Percentiles rank a stretch among this genome's conserved stretches.
Evolutionary conservation across 1,284 basidiomycete species (phyloP).

Genomic region (Pterulicium gracile): DNA sequence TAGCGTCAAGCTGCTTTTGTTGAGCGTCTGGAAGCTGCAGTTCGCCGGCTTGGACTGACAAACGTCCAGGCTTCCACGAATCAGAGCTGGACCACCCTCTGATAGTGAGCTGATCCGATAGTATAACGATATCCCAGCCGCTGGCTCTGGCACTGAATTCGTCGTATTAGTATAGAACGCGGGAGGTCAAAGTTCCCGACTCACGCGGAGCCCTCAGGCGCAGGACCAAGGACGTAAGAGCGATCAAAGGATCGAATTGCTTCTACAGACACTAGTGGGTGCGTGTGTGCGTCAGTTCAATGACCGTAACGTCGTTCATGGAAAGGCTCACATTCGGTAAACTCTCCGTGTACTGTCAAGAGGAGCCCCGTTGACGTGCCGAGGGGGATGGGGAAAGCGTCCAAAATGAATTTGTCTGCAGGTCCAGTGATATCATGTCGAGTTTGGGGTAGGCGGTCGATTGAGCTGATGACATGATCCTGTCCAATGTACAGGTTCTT

Average conservation of each 20-base stretch:
- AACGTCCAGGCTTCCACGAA: slow-evolving; percentile 66
- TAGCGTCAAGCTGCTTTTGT: slow-evolving; percentile 35
- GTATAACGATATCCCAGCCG: slow-evolving; percentile 85
- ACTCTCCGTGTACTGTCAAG: slow-evolving; percentile 86
- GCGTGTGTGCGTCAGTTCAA: too few species aligned
- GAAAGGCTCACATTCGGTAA: slow-evolving; percentile 73
- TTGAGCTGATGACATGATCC: slow-evolving; percentile 53
- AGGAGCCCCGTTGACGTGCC: slow-evolving; percentile 59
- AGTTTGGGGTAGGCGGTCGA: slow-evolving; percentile 64
- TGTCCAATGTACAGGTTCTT: slow-evolving; percentile 67
- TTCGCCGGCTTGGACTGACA: slow-evolving; percentile 46
- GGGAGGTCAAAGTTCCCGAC: too few species aligned
- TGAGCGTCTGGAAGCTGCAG: slow-evolving; percentile 29
- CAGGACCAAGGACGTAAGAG: slow-evolving; percentile 79
- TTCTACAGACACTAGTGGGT: slow-evolving; percentile 34
- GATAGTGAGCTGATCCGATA: slow-evolving; percentile 83
- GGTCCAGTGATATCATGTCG: slow-evolving; percentile 68
- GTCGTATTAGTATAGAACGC: slow-evolving; percentile 7
- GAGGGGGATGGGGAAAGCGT: slow-evolving; percentile 73
- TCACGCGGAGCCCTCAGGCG: slow-evolving; percentile 71
- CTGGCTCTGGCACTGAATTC: slow-evolving; percentile 56
- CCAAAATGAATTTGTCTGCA: slow-evolving; percentile 80
- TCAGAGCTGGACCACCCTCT: slow-evolving; percentile 76
- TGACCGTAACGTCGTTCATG: neutral
- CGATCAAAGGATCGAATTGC: slow-evolving; percentile 91